Evolutionary conservation across 169 alveolate genomes (phyloP).

Genomic region (Plasmodium sp.): DNA sequence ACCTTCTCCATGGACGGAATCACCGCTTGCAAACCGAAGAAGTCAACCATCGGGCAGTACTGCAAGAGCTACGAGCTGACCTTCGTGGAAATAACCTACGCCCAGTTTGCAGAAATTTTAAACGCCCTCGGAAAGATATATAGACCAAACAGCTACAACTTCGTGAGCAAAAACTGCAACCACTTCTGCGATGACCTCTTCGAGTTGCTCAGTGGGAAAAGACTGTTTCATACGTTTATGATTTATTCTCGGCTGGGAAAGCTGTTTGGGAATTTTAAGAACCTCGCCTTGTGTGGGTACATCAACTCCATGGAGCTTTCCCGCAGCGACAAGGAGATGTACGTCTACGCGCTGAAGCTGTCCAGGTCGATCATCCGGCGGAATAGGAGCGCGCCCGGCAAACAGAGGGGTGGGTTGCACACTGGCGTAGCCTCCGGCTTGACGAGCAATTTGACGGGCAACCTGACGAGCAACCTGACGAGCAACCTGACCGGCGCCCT

Average conservation of each 20-base stretch:
- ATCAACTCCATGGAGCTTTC: slow-evolving; percentile 48
- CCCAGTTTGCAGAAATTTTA: slow-evolving; percentile 56
- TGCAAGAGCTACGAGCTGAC: slow-evolving; percentile 46
- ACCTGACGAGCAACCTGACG: not conserved
- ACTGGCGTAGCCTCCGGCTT: not conserved
- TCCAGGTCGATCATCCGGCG: slow-evolving; percentile 47
- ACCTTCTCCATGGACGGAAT: slow-evolving; percentile 74
- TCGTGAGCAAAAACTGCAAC: slow-evolving; percentile 66
- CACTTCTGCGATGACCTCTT: slow-evolving; percentile 74
- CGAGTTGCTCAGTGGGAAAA: slow-evolving; percentile 63
- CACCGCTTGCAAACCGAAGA: slow-evolving; percentile 45
- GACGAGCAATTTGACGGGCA: not conserved
- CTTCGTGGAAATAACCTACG: slow-evolving; percentile 23
- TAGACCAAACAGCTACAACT: slow-evolving; percentile 67
- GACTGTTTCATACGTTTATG: slow-evolving; percentile 64
- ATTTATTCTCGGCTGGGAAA: slow-evolving; percentile 70
- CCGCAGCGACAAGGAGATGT: slow-evolving; percentile 14
- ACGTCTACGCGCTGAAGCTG: slow-evolving; percentile 28
- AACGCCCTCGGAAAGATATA: slow-evolving; percentile 70
- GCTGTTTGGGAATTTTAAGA: slow-evolving; percentile 24
- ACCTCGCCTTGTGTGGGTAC: slow-evolving; percentile 58
- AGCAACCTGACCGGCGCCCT: not conserved
- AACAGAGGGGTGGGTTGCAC: not conserved
- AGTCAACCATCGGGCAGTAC: slow-evolving; percentile 38
- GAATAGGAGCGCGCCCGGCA: slow-evolving; percentile 15